These are phyloP conservation scores for Saccharomycopsis sp. DNA, from an alignment of 805 yeast genomes.

Conservation along the genomic window DNA sequence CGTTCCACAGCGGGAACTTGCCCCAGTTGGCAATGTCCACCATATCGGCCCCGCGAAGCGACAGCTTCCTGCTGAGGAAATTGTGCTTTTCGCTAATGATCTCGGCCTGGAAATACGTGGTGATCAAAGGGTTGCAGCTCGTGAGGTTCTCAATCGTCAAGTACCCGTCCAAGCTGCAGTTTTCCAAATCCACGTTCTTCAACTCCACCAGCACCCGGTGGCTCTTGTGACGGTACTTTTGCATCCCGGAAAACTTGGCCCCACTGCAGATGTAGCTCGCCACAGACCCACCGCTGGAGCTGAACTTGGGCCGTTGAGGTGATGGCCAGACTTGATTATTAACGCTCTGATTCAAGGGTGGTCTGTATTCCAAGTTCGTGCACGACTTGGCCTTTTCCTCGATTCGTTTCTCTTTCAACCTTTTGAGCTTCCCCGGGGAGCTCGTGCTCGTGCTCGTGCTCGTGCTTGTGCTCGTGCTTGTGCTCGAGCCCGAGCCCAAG, in stretches of 20 bases:
- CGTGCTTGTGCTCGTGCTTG: too few relatives aligned
- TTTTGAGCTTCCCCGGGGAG: too few relatives aligned
- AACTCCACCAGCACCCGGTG: slow-evolving; percentile 50
- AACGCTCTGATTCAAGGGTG: too few relatives aligned
- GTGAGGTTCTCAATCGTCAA: slow-evolving; percentile 63
- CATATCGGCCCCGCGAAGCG: slow-evolving; percentile 9
- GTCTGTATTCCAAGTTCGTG: too few relatives aligned
- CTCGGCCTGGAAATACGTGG: slow-evolving; percentile 68
- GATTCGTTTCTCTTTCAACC: too few relatives aligned
- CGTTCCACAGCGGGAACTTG: slow-evolving; percentile 14
- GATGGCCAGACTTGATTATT: too few relatives aligned
- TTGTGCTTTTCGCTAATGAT: slow-evolving; percentile 46
- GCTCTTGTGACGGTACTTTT: slow-evolving; percentile 28
- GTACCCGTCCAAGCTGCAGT: slow-evolving; percentile 46
- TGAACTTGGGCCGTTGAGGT: too few relatives aligned
- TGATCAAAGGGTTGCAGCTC: slow-evolving; percentile 54
- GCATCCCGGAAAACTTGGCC: slow-evolving; percentile 28
- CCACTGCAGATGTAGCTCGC: slow-evolving; percentile 25
- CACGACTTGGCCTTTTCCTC: too few relatives aligned
- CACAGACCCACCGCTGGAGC: too few relatives aligned
- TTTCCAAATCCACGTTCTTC: slow-evolving; percentile 44
- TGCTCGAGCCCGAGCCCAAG: too few relatives aligned
- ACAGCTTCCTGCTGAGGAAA: slow-evolving; percentile 27
- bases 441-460: too few relatives aligned
- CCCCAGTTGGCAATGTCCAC: slow-evolving; percentile 17